Percentiles rank a stretch among this genome's conserved stretches.
Evolutionary conservation across 305 asterid genomes (phyloP).

Genomic region (Solanum chacoense): DNA sequence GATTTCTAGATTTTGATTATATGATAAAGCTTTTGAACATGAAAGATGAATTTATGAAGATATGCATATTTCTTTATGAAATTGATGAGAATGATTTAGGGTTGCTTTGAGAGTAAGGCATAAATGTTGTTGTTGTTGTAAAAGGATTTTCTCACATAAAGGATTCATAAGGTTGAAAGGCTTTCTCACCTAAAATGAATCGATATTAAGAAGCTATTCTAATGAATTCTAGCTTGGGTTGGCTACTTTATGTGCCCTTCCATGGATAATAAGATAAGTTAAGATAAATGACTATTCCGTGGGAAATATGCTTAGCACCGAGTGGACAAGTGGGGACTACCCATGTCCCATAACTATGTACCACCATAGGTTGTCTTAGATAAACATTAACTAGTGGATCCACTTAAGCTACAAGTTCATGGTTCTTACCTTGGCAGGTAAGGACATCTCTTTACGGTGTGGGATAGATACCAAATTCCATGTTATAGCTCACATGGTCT

Average conservation of each 20-base stretch:
- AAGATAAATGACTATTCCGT: neutral
- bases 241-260: neutral
- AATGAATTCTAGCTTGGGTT: neutral
- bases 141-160: neutral
- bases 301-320: neutral
- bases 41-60: neutral
- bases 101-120: neutral
- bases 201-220: neutral
- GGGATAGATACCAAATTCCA: neutral
- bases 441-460: too few species aligned
- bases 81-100: neutral
- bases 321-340: neutral
- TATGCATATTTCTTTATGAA: neutral
- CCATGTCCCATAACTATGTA: neutral
- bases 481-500: neutral
- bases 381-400: neutral
- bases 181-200: neutral
- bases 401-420: neutral
- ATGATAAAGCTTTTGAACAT: neutral
- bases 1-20: neutral
- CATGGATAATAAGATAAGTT: too few species aligned
- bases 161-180: neutral
- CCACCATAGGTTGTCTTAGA: neutral
- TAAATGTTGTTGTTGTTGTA: neutral
- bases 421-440: neutral